phyloP scores from a whole-genome alignment of 1,284 basidiomycete species.

The Melampsora abietis-canadensis region DNA sequence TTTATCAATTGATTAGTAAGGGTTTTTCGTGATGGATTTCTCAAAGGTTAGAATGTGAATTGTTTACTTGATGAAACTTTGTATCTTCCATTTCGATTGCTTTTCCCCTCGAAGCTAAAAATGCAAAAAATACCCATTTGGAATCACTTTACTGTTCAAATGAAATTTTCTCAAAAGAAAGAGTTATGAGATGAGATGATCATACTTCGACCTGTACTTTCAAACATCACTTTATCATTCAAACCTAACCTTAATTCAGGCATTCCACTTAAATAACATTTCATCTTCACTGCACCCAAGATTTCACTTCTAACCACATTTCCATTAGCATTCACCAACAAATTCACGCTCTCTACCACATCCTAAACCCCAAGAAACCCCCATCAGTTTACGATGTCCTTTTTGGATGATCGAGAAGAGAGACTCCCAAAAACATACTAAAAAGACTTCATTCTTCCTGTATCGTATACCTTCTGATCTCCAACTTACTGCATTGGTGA shows the following conservation, averaged over 20 bases:
- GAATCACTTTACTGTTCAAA: too few relatives aligned
- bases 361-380: slow-evolving; percentile 57
- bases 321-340: slow-evolving; percentile 92
- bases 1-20: background rate
- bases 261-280: slow-evolving; percentile 98
- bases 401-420: background rate
- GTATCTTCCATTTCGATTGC: slow-evolving; percentile 99
- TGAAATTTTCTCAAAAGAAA: background rate
- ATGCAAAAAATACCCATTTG: background rate
- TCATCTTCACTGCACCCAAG: slow-evolving; percentile 97
- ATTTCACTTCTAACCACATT: slow-evolving; percentile 98
- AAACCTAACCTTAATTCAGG: slow-evolving; percentile 91
- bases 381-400: too few relatives aligned
- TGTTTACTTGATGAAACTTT: slow-evolving; percentile 80
- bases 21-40: background rate
- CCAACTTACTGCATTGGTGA: slow-evolving; percentile 99
- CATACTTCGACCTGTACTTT: slow-evolving; percentile 88
- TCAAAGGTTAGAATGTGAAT: background rate
- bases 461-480: slow-evolving; percentile 95
- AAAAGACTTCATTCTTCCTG: slow-evolving; percentile 97
- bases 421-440: slow-evolving; percentile 53
- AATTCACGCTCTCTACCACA: slow-evolving; percentile 94
- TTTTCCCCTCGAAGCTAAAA: slow-evolving; percentile 82
- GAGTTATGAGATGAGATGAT: slow-evolving; percentile 43
- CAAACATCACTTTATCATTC: slow-evolving; percentile 99